Conservation (phyloP, 2,329 filamentous ascomycete species). For the Penicillium griseofulvum region DNA sequence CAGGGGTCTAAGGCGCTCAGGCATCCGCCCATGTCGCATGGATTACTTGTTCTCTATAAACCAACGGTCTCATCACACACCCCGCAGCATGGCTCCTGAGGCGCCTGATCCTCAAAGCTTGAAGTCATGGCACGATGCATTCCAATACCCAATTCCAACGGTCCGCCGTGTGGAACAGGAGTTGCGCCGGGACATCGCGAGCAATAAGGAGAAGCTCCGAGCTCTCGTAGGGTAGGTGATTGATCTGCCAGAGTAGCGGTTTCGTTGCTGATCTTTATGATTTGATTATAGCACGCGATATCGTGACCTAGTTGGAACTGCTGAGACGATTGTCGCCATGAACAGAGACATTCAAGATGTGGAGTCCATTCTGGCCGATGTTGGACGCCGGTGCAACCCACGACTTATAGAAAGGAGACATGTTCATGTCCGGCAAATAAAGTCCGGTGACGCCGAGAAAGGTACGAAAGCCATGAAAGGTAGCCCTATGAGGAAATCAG, state of each 20-base stretch:
- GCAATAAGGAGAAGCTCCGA: conserved; percentile 65
- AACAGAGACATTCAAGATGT: conserved; percentile 71
- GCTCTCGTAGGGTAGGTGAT: conserved; percentile 61
- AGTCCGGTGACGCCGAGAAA: conserved; percentile 34
- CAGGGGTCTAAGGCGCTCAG: conserved; percentile 7
- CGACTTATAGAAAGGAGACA: conserved; percentile 66
- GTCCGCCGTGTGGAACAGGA: conserved; percentile 64
- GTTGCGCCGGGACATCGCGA: conserved; percentile 60
- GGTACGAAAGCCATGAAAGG: conserved; percentile 29
- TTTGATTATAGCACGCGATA: conserved; percentile 60
- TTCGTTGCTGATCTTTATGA: neutral
- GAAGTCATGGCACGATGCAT: conserved; percentile 65
- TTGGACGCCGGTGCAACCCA: conserved; percentile 76
- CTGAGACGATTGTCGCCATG: conserved; percentile 92
- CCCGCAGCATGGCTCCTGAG: conserved; percentile 51
- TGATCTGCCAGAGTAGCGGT: conserved; percentile 8
- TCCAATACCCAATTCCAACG: conserved; percentile 62
- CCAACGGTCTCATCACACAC: conserved; percentile 8
- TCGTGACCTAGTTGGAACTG: conserved; percentile 84
- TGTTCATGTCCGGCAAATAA: conserved; percentile 53
- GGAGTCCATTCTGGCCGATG: conserved; percentile 66
- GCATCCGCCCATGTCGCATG: conserved; percentile 4
- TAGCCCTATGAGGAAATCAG: neutral
- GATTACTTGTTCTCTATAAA: conserved; percentile 9
- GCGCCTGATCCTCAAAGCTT: conserved; percentile 57